Percentiles rank a stretch among this genome's conserved stretches.
phyloP scores from a whole-genome alignment of 176 grass and related monocot species.

The maize (Zea mays) region DNA sequence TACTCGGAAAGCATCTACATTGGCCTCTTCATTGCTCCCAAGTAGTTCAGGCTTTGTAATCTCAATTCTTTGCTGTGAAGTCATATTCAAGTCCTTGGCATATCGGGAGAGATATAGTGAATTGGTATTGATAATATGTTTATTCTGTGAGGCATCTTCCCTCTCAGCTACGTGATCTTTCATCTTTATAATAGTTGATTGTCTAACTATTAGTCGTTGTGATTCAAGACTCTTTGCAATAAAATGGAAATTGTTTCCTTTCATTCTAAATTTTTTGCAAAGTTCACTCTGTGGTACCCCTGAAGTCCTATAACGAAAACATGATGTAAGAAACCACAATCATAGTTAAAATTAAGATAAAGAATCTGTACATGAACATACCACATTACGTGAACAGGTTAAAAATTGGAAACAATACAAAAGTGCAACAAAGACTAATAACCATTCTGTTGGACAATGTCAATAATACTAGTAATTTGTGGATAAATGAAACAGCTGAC shows the following conservation, averaged over 20 bases:
- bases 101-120: conserved; percentile 77
- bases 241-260: conserved; percentile 95
- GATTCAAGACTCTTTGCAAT: conserved; percentile 77
- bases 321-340: conserved; percentile 19
- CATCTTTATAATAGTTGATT: conserved; percentile 78
- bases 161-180: conserved; percentile 59
- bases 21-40: conserved; percentile 38
- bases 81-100: conserved; percentile 77
- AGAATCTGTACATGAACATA: conserved; percentile 9
- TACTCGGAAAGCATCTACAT: conserved; percentile 43
- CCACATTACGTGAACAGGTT: conserved; percentile 4
- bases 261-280: conserved; percentile 64
- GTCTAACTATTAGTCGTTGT: conserved; percentile 72
- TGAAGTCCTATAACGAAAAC: conserved; percentile 61
- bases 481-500: neutral
- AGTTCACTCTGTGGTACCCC: conserved; percentile 83
- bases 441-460: conserved; percentile 11
- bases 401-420: neutral
- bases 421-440: conserved; percentile 4
- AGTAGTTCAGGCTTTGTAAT: conserved; percentile 71
- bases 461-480: conserved; percentile 18
- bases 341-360: conserved; percentile 16
- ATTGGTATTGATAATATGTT: conserved; percentile 76
- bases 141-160: conserved; percentile 57
- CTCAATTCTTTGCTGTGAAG: conserved; percentile 91